Evolutionary conservation across 495 filamentous ascomycete genomes (phyloP), one percentile per base, ranked within the genome.

Genomic region (Penicillium psychrofluorescens): DNA sequence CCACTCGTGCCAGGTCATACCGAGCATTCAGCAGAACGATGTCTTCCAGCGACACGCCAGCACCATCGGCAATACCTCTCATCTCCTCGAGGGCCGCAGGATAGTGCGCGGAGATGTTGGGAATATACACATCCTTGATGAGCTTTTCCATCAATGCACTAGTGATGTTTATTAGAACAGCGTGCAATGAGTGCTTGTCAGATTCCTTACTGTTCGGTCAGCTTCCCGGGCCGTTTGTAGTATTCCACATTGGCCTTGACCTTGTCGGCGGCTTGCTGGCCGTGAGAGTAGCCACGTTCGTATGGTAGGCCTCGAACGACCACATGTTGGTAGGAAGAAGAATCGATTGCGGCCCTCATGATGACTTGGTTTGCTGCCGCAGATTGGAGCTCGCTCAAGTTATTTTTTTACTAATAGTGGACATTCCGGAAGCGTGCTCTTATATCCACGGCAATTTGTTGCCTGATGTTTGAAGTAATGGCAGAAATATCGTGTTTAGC

Each of bases 11-110:
- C 10, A 62, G 41, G 42, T 62, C 58, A 41, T 62, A 62, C 38
- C 58, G 41, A 14, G 52, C 55, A 40, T 62, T 62, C 11, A 62
- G 45, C 46, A 62, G 46, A 13, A 62, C 43, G 33, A 62, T 53
- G 4, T 59, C 55, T 36, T 59, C 56, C 7, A 62, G 35, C 2
- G 49, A 13, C 4, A 55, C 50, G 9, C 41, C 46, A 11, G 58
- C 50, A 10, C 58, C 58, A 31, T 50, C 58, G 11, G 58, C 58
- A 40, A 62, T 53, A 9, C 58, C 58, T 3, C 43, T 39, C 39
- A 62, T 56, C 38, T 62, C 58, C 35, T 62, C 58, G 8, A 54
- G 38, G n/a, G 41, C 58, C 1, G 45, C 38, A 22, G 55, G 55
- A 32, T 46, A 62, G 32, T 59, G 44, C 6, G 42, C 29, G 13